phyloP scores from a whole-genome alignment of 192 early-diverging fungal genomes.

The Backusella westeae region DNA sequence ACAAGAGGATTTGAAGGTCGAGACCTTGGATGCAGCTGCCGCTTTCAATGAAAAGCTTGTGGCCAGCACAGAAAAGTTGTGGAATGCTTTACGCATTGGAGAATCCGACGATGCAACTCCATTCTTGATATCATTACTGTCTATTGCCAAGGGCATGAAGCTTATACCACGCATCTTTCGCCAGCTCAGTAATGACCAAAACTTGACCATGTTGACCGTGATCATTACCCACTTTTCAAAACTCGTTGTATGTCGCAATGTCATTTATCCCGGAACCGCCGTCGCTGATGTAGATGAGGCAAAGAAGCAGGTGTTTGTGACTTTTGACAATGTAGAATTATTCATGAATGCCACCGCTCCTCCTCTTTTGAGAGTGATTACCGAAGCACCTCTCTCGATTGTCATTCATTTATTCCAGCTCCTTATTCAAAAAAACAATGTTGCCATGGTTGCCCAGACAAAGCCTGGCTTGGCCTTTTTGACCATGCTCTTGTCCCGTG shows the following conservation, averaged over 20 bases:
- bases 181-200: constrained; percentile 76
- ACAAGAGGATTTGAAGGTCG: neutral
- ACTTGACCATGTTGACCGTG: constrained; percentile 71
- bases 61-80: constrained; percentile 52
- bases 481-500: constrained; percentile 86
- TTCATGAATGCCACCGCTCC: constrained; percentile 92
- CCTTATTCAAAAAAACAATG: constrained; percentile 88
- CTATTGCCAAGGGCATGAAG: constrained; percentile 86
- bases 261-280: constrained; percentile 42
- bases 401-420: constrained; percentile 78
- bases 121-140: constrained; percentile 73
- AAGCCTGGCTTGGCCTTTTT: constrained; percentile 86
- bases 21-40: constrained; percentile 25
- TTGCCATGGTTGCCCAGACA: constrained; percentile 81
- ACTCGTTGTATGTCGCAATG: constrained; percentile 63
- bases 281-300: constrained; percentile 25
- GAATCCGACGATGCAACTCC: constrained; percentile 15
- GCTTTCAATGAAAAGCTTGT: constrained; percentile 45
- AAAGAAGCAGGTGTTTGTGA: constrained; percentile 25
- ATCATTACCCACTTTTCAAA: constrained; percentile 75
- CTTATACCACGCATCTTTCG: constrained; percentile 82
- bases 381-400: constrained; percentile 80
- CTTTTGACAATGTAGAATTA: constrained; percentile 72
- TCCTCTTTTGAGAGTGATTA: constrained; percentile 72
- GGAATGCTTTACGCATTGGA: constrained; percentile 57